Conservation (phyloP, 345 rosid genomes). For the Erysimum cheiranthoides region DNA sequence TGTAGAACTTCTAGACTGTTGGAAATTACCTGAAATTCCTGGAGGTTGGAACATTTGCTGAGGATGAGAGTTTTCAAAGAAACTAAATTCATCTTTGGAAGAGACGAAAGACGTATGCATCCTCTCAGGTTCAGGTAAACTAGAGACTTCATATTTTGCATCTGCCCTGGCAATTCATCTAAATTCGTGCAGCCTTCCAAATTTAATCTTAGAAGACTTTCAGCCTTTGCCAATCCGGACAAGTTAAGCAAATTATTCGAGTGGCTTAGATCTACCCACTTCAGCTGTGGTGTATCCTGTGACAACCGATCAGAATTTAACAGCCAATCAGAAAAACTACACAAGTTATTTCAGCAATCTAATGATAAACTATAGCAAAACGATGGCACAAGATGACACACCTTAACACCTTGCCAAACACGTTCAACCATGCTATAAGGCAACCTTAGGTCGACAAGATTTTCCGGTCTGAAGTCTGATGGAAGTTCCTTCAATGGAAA, state of each 20-base stretch:
- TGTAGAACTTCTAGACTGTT: not conserved
- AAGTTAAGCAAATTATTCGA: not conserved
- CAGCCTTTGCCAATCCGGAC: slow-evolving; percentile 13
- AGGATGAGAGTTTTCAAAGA: slow-evolving; percentile 16
- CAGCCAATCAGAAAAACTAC: not conserved
- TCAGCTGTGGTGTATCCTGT: slow-evolving; percentile 19
- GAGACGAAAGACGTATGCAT: not conserved
- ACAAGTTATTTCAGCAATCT: not conserved
- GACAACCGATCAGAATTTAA: not conserved
- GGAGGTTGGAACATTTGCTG: slow-evolving; percentile 18
- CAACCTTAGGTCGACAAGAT: slow-evolving; percentile 33
- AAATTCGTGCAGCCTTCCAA: slow-evolving; percentile 30
- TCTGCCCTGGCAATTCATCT: not conserved
- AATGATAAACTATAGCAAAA: not conserved
- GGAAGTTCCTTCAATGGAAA: slow-evolving; percentile 26
- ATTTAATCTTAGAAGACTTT: slow-evolving; percentile 10
- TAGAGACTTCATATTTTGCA: slow-evolving; percentile 25
- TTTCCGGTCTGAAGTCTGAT: not conserved
- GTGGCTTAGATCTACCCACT: slow-evolving; percentile 24
- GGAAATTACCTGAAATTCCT: slow-evolving; percentile 7
- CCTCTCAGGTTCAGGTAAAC: slow-evolving; percentile 10
- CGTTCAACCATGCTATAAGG: slow-evolving; percentile 17
- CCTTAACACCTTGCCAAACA: slow-evolving; percentile 11
- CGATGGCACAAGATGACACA: not conserved
- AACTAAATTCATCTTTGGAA: not conserved